Base-by-base conservation (phyloP, 1,284 basidiomycete species). In the Boletus sp. region DNA sequence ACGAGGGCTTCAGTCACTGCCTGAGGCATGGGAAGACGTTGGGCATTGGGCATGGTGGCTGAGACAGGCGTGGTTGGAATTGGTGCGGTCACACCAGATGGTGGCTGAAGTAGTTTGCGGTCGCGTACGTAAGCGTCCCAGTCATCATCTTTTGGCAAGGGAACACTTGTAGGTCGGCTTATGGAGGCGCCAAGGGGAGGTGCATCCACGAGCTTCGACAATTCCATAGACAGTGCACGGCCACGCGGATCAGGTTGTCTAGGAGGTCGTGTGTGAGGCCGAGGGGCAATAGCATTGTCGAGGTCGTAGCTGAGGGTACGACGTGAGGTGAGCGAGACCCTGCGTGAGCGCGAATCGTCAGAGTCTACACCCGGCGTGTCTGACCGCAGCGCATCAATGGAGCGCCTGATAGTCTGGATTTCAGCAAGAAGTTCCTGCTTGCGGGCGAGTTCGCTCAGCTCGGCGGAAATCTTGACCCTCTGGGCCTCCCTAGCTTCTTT, bases 71-170 rank as follows among this genome's bases (percentile, higher is more conserved):
- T 79, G 8, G 84, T 81, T 4, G 74, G 69, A 57, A 91, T 90
- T 2, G 88, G 88, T 20, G 80, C 70, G 6, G 84, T 81, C 37
- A 86, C 74, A 8, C 88, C 88, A 25, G 82, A 77, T n/a, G 88
- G 88, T 41, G 88, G 88, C 59, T 88, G 85, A 48, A 91, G 69
- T 9, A 91, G 73, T 62, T 84, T 89, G 50, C 88, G 80, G 43
- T 91, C 88, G 39, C 80, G 82, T 46, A 90, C 76, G 64, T 91
- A 91, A 41, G 76, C 65, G 56, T 91, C 85, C 88, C 88, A 91
- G 49, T 85, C 78, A 25, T 77, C 73, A 35, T 87, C 80, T 39
- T 74, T 77, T 3, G 49, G 48, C 39, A 87, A 68, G 16, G 88
- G 87, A 9, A 74, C 81, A 57, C 85, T 88, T 0, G 78, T 81